These are phyloP conservation scores for Trifolium subterraneum DNA, from an alignment of 306 rosid genomes.

Conservation along the genomic window DNA sequence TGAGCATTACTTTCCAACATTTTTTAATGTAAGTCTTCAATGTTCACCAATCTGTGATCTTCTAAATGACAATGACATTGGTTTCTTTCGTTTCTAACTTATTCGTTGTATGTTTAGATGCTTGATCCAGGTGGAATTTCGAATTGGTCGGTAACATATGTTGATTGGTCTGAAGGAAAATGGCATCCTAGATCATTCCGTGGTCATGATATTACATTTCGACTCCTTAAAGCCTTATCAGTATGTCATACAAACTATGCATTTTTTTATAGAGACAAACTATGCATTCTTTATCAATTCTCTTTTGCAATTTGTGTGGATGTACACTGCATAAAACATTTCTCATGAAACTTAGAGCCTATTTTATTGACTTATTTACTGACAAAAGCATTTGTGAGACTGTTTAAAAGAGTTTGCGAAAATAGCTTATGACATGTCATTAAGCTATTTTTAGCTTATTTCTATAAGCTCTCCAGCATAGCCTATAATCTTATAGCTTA, in stretches of 20 bases:
- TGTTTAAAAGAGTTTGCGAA: neutral
- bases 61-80: neutral
- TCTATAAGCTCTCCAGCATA: neutral
- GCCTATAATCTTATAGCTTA: too few species aligned
- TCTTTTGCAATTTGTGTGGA: conserved; percentile 4
- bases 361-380: too few species aligned
- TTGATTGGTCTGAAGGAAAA: conserved; percentile 97
- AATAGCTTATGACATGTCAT: neutral
- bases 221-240: conserved; percentile 66
- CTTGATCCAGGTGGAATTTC: conserved; percentile 86
- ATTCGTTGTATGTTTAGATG: conserved; percentile 56
- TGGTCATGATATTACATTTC: conserved; percentile 63
- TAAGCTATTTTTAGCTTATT: neutral
- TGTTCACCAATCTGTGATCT: conserved; percentile 21
- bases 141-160: conserved; percentile 91
- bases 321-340: neutral
- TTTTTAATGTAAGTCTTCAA: conserved; percentile 67
- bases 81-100: conserved; percentile 24
- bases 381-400: neutral
- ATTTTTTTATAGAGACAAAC: conserved; percentile 29
- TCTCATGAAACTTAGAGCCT: neutral
- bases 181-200: conserved; percentile 87
- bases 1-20: conserved; percentile 88
- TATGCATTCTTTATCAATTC: conserved; percentile 2
- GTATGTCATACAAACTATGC: conserved; percentile 57